phyloP scores from a whole-genome alignment of 352 stramenopile species.

The Globisporangium cederbergense region DNA sequence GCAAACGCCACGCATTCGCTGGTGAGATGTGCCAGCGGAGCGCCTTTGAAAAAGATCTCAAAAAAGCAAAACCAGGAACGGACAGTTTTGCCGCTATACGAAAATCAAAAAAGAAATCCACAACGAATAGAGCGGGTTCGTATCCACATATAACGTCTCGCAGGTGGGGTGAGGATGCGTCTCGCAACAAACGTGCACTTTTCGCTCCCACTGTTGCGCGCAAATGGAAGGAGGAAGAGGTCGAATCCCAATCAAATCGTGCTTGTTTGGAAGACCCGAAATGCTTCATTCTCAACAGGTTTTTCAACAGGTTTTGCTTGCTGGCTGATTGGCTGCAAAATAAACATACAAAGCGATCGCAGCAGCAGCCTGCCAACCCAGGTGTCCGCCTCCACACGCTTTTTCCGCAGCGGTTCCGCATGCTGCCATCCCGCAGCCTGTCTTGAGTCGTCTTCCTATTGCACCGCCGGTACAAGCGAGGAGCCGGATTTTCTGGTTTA shows the following conservation, averaged over 20 bases:
- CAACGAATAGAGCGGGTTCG: neutral
- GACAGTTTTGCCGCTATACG: too few species aligned
- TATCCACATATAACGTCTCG: neutral
- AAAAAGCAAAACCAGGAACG: too few species aligned
- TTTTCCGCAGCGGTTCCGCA: slow-evolving; percentile 3
- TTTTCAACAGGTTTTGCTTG: too few species aligned
- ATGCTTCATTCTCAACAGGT: too few species aligned
- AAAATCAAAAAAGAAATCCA: neutral
- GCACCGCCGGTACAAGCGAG: neutral
- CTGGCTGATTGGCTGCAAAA: too few species aligned
- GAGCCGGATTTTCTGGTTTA: neutral
- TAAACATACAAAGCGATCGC: too few species aligned
- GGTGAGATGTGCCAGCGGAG: too few species aligned
- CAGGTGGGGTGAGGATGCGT: neutral
- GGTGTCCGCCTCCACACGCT: neutral
- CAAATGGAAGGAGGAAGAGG: too few species aligned
- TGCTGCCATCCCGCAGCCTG: neutral
- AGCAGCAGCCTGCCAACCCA: too few species aligned
- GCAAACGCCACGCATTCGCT: too few species aligned
- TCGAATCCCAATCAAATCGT: neutral
- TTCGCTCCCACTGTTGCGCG: neutral
- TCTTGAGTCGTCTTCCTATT: too few species aligned
- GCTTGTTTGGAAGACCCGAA: neutral
- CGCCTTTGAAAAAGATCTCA: too few species aligned
- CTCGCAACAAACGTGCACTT: neutral